These are phyloP conservation scores for Pythium biforme DNA, from an alignment of 352 stramenopile species.

Conservation along the genomic window DNA sequence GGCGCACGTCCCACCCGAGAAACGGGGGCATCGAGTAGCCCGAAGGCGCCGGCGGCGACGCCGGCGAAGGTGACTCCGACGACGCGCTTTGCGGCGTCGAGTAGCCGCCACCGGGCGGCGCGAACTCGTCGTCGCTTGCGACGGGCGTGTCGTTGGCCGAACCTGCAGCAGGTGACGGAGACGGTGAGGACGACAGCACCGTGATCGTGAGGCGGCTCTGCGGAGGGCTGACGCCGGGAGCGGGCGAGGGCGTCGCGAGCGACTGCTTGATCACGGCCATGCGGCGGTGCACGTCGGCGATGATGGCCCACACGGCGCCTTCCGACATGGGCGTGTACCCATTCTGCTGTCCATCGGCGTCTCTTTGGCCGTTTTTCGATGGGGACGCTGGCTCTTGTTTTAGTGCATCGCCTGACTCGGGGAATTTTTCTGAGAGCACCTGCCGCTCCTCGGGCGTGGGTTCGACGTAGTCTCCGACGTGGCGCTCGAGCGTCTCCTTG, in stretches of 20 bases:
- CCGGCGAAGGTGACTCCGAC: neutral
- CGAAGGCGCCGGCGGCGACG: slow-evolving; percentile 5
- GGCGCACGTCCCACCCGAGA: slow-evolving; percentile 31
- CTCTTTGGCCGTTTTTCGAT: too few relatives aligned
- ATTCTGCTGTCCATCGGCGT: neutral
- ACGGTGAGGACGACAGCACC: slow-evolving; percentile 1
- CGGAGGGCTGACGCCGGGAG: neutral
- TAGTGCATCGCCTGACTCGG: neutral
- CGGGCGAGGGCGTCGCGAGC: neutral
- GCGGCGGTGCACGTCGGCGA: slow-evolving; percentile 17
- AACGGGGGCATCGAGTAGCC: slow-evolving; percentile 24
- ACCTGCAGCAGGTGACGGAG: neutral
- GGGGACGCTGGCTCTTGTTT: neutral
- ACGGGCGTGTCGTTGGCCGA: neutral
- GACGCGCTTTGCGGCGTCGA: slow-evolving; percentile 6
- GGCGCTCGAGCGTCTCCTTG: slow-evolving; percentile 33
- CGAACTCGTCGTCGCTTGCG: slow-evolving; percentile 14
- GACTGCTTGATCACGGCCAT: slow-evolving; percentile 22
- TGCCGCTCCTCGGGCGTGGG: slow-evolving; percentile 19
- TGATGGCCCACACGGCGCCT: slow-evolving; percentile 26
- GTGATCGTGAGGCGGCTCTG: slow-evolving; percentile 7
- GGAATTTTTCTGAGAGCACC: slow-evolving; percentile 11
- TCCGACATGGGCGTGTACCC: slow-evolving; percentile 17
- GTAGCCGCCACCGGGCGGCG: neutral
- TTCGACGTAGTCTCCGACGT: slow-evolving; percentile 26